These are phyloP conservation scores for Austroboletus eburneus DNA, from an alignment of 768 basidiomycete species.

Conservation along the genomic window DNA sequence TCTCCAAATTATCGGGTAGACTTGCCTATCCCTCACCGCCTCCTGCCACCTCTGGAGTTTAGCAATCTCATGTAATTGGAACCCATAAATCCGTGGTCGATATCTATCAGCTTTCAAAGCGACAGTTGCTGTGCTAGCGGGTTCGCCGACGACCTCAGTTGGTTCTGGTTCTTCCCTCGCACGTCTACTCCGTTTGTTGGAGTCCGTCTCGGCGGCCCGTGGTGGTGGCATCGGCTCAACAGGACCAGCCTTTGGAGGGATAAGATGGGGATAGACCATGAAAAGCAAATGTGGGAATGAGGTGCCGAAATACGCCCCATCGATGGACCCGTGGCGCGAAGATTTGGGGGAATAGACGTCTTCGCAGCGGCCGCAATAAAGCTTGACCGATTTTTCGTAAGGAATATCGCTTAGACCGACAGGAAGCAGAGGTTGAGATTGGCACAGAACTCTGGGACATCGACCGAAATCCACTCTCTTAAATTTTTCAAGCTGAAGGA, in stretches of 20 bases:
- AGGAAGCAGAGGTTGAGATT: constrained; percentile 90
- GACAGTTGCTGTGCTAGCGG: constrained; percentile 71
- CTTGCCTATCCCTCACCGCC: constrained; percentile 79
- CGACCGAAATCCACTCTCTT: constrained; percentile 98
- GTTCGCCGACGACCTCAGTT: constrained; percentile 57
- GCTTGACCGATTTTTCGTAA: constrained; percentile 97
- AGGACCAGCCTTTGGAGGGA: constrained; percentile 74
- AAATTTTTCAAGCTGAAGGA: constrained; percentile 84
- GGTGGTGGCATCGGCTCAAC: constrained; percentile 32
- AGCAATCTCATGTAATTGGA: constrained; percentile 92
- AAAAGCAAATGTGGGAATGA: constrained; percentile 97
- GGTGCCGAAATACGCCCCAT: constrained; percentile 98
- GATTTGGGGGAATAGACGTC: constrained; percentile 98
- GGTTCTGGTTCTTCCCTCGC: constrained; percentile 51
- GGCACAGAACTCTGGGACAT: constrained; percentile 96
- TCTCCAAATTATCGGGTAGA: not conserved
- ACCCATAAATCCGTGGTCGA: constrained; percentile 92
- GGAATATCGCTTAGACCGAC: constrained; percentile 97
- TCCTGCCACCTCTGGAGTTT: constrained; percentile 96
- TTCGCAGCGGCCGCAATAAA: constrained; percentile 97
- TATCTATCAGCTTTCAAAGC: constrained; percentile 92
- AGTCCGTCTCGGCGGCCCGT: constrained; percentile 28
- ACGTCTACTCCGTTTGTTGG: constrained; percentile 39
- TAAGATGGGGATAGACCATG: constrained; percentile 93
- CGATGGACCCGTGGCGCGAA: constrained; percentile 93